These are phyloP conservation scores for Penicillium waksmanii DNA, from an alignment of 495 filamentous ascomycete genomes.

Conservation along the genomic window DNA sequence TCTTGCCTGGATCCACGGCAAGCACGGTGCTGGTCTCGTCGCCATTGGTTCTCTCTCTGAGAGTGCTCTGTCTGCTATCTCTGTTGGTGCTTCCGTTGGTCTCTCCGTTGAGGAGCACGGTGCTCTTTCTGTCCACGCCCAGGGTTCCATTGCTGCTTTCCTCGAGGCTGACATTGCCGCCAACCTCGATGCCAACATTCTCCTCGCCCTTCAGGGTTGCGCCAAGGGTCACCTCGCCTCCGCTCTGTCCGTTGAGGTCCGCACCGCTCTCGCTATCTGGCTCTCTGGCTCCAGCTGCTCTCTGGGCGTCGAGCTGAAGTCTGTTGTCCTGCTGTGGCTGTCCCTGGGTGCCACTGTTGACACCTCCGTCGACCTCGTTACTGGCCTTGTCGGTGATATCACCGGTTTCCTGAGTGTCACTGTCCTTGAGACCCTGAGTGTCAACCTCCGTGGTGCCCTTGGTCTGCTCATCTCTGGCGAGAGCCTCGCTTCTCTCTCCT, in stretches of 20 bases:
- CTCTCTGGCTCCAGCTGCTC: conserved; percentile 41
- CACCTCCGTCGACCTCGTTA: conserved; percentile 32
- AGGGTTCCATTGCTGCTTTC: conserved; percentile 42
- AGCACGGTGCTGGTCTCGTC: conserved; percentile 34
- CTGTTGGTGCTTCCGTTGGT: conserved; percentile 41
- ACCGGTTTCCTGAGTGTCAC: conserved; percentile 35
- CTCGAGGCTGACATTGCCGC: conserved; percentile 35
- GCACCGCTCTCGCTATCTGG: conserved; percentile 43
- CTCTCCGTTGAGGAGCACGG: conserved; percentile 38
- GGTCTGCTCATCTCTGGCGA: conserved; percentile 40
- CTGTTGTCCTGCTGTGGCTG: conserved; percentile 47
- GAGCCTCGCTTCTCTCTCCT: conserved; percentile 38
- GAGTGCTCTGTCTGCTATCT: conserved; percentile 38
- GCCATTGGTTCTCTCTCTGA: conserved; percentile 33
- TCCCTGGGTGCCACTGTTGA: conserved; percentile 37
- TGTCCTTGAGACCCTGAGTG: conserved; percentile 34
- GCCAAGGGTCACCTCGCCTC: conserved; percentile 39
- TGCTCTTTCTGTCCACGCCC: conserved; percentile 33
- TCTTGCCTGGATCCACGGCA: conserved; percentile 41
- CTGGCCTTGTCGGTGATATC: conserved; percentile 35
- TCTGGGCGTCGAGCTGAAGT: conserved; percentile 48
- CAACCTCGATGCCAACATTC: conserved; percentile 35
- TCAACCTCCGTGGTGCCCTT: conserved; percentile 41
- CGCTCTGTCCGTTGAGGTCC: conserved; percentile 32
- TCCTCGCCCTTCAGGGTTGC: conserved; percentile 35